Conservation (phyloP, 208 protist species). For the Balamuthia mandrillaris region DNA sequence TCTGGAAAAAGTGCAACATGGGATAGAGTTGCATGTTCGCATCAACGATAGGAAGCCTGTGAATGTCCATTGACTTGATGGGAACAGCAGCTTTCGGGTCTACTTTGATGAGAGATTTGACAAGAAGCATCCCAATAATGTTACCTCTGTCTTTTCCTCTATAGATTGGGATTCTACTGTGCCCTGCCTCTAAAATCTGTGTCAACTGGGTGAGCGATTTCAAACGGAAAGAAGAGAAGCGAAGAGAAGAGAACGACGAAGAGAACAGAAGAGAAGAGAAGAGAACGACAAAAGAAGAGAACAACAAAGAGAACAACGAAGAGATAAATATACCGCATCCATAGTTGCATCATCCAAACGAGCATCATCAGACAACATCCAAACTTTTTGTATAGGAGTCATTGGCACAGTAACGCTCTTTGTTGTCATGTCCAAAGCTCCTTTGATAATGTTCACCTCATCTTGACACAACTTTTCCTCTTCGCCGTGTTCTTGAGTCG, state of each 20-base stretch:
- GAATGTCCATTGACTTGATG: slow-evolving; percentile 10
- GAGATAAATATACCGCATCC: slow-evolving; percentile 30
- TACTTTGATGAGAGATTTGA: slow-evolving; percentile 78
- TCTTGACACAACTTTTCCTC: slow-evolving; percentile 45
- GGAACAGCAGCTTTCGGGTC: slow-evolving; percentile 24
- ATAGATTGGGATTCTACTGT: slow-evolving; percentile 83
- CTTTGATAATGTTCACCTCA: slow-evolving; percentile 63
- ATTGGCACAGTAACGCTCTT: slow-evolving; percentile 60
- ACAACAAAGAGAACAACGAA: no score
- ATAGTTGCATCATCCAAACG: slow-evolving; percentile 30
- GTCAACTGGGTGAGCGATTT: background rate
- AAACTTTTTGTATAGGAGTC: slow-evolving; percentile 56
- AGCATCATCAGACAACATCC: slow-evolving; percentile 47
- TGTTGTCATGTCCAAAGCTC: slow-evolving; percentile 47
- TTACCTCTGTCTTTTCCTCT: slow-evolving; percentile 68
- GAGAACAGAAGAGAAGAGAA: background rate
- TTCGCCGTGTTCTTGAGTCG: background rate
- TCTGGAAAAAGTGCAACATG: slow-evolving; percentile 56
- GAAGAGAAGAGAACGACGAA: no score
- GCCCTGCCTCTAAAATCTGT: slow-evolving; percentile 72
- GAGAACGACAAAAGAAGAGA: background rate
- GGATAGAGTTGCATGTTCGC: slow-evolving; percentile 40
- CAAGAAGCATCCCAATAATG: slow-evolving; percentile 81
- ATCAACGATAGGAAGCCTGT: slow-evolving; percentile 2
- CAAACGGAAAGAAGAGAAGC: background rate